Base-by-base conservation (phyloP, 352 stramenopile species). In the Blastocystis sp. region DNA sequence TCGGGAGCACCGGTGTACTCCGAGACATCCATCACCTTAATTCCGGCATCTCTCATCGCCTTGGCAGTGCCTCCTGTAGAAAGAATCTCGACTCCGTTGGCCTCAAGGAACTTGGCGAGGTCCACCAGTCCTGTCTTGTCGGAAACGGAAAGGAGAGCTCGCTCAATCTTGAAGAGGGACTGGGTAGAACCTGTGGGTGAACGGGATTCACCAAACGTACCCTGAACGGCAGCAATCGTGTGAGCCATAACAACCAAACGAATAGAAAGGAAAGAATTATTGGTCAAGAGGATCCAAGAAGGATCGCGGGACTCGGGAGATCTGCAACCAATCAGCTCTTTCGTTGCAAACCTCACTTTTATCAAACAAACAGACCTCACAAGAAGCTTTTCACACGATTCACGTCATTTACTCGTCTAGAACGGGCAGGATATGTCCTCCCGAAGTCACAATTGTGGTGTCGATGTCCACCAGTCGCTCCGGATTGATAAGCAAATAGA, bases 81-180 rank as follows among this genome's bases (percentile, higher is more conserved):
- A 46, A 99, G 90, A 40, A 99, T 89, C 89, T 99, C 93, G 9
- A 98, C 95, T 77, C 94, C 93, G 63, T 95, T 89, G 84, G 91
- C 88, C 54, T 89, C 91, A 34, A 99, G 92, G 87, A 93, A 97
- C 77, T 91, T 94, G 87, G 94, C 96, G 38, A 99, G 91, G 64
- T 98, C 94, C 53, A 99, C 91, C 76, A 99, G 92, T 57, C 95
- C 94, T 16, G 92, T 95, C 90, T 99, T 99, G 91, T 99, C 96
- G 32, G 93, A 98, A n/a, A 99, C 96, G 34, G 93, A 98, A 24
- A 99, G 92, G 71, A 99, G 90, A 72, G 96, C 96, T 79, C 96
- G 93, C 61, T 91, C 93, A 87, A 98, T 93, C 78, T 88, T 87
- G 57, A 78, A 42, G 63, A 87, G 69, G 11, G 49, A 67, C 42